Evolutionary conservation across 371 early-diverging fungal genomes (phyloP).

Genomic region (Funneliformis caledonium): DNA sequence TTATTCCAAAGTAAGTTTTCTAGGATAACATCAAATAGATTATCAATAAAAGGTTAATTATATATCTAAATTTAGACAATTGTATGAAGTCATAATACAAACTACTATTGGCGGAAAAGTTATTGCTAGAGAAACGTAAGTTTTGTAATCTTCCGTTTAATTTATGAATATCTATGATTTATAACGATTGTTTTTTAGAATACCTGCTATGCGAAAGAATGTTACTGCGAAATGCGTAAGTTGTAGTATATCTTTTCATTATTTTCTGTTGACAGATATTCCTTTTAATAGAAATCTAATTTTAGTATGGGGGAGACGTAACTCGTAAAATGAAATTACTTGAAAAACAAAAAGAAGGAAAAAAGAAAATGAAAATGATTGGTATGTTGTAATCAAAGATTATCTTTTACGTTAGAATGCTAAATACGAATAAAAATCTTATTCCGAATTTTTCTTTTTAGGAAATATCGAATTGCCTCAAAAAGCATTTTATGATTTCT

Average conservation of each 20-base stretch:
- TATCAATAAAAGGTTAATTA: background rate
- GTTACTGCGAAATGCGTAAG: conserved; percentile 94
- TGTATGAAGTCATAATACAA: conserved; percentile 94
- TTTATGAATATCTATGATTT: background rate
- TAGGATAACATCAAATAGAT: background rate
- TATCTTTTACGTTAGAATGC: background rate
- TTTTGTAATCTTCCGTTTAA: background rate
- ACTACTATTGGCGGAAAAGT: conserved; percentile 82
- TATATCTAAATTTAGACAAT: conserved; percentile 61
- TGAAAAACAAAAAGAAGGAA: conserved; percentile 89
- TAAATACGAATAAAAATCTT: background rate
- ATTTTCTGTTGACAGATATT: background rate
- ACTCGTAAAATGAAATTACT: conserved; percentile 91
- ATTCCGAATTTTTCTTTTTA: conserved; percentile 15
- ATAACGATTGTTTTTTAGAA: conserved; percentile 45
- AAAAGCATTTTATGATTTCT: conserved; percentile 73
- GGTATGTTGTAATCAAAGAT: conserved; percentile 45
- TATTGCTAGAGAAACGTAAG: conserved; percentile 87
- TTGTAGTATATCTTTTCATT: conserved; percentile 23
- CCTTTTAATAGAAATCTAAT: background rate
- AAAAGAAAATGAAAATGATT: conserved; percentile 82
- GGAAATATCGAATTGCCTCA: conserved; percentile 76
- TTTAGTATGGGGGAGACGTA: conserved; percentile 90
- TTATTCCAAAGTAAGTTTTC: conserved; percentile 62
- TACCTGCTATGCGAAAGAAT: conserved; percentile 86